phyloP scores from a whole-genome alignment of 2,329 filamentous ascomycete genomes.

The Cladophialophora immunda region DNA sequence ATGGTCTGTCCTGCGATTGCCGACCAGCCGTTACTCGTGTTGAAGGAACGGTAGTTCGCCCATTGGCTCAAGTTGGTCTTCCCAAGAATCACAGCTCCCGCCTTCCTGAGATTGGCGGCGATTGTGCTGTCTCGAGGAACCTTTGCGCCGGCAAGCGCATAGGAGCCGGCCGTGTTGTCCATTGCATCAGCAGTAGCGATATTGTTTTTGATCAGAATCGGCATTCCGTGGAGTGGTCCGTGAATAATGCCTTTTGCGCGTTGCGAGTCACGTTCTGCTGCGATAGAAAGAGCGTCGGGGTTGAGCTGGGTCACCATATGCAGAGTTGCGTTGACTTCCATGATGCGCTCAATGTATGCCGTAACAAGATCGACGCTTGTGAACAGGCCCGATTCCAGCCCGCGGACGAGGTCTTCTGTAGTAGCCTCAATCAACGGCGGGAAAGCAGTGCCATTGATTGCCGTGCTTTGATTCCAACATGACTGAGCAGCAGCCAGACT shows the following conservation, averaged over 20 bases:
- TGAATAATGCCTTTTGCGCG: slow-evolving; percentile 56
- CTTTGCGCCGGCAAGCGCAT: slow-evolving; percentile 67
- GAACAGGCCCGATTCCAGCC: slow-evolving; percentile 60
- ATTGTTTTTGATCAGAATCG: slow-evolving; percentile 73
- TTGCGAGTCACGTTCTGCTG: slow-evolving; percentile 58
- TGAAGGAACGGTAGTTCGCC: slow-evolving; percentile 68
- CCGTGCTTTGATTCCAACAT: slow-evolving; percentile 31
- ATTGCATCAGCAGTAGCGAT: slow-evolving; percentile 70
- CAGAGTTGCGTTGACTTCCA: slow-evolving; percentile 62
- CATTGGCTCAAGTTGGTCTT: slow-evolving; percentile 73
- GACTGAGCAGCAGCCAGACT: slow-evolving; percentile 13
- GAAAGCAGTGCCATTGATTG: slow-evolving; percentile 38
- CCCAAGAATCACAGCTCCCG: slow-evolving; percentile 71
- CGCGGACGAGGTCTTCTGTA: slow-evolving; percentile 59
- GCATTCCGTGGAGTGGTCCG: slow-evolving; percentile 70
- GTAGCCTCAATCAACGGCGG: slow-evolving; percentile 60
- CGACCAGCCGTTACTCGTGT: slow-evolving; percentile 68
- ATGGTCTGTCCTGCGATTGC: slow-evolving; percentile 69
- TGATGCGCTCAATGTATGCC: slow-evolving; percentile 62
- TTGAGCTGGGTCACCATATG: slow-evolving; percentile 65
- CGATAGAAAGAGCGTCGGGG: slow-evolving; percentile 62
- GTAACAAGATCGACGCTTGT: slow-evolving; percentile 67
- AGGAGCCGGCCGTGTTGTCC: slow-evolving; percentile 73
- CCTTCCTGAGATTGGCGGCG: slow-evolving; percentile 66
- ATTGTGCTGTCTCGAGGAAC: slow-evolving; percentile 67